Evolutionary conservation across 495 filamentous ascomycete genomes (phyloP).

Genomic region (Penicillium maclennaniae): DNA sequence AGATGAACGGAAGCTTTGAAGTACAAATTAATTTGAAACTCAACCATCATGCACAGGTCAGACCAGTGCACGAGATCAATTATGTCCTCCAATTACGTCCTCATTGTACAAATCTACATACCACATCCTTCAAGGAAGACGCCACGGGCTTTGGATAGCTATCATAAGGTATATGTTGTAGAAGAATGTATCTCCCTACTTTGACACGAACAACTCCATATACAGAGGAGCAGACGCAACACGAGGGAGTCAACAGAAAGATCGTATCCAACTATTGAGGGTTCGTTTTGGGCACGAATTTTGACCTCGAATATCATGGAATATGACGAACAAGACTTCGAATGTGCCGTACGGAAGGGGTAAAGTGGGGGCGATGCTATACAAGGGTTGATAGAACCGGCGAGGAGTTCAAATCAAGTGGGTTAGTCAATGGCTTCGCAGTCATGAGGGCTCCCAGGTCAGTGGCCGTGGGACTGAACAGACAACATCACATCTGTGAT

Average conservation of each 20-base stretch:
- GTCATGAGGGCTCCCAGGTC: neutral
- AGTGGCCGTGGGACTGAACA: neutral
- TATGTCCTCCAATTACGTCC: too few relatives aligned
- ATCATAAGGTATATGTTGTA: neutral
- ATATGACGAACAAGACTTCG: constrained; percentile 48
- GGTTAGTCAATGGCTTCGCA: neutral
- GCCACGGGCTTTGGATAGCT: neutral
- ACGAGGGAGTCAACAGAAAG: constrained; percentile 41
- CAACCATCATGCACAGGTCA: neutral
- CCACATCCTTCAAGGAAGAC: neutral
- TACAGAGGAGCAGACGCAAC: constrained; percentile 42
- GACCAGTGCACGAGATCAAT: neutral
- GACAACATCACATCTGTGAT: constrained; percentile 5
- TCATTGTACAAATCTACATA: too few relatives aligned
- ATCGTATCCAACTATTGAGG: constrained; percentile 30
- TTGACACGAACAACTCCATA: constrained; percentile 50
- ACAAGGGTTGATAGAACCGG: neutral
- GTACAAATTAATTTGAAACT: neutral
- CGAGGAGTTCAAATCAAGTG: neutral
- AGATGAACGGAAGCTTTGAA: neutral
- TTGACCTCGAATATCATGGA: constrained; percentile 51
- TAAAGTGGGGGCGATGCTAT: constrained; percentile 1
- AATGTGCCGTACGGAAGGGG: constrained; percentile 32
- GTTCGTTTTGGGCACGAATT: constrained; percentile 40
- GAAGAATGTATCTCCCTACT: constrained; percentile 43